phyloP scores from a whole-genome alignment of 2,329 filamentous ascomycete species.

The Pseudogymnoascus sp. region DNA sequence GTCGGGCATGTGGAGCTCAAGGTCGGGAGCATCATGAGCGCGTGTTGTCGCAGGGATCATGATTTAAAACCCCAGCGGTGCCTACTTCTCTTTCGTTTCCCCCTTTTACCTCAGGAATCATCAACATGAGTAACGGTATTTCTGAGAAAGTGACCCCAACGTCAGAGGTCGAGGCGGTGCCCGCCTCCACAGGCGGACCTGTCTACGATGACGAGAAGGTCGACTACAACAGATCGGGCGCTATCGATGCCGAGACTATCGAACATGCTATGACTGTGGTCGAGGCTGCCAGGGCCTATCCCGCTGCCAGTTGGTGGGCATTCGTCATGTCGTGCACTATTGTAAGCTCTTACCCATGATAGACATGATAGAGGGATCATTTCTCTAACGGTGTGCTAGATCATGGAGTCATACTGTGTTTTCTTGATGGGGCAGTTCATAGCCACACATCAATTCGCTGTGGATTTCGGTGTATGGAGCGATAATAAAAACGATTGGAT shows the following conservation, averaged over 20 bases:
- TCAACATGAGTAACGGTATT: conserved; percentile 16
- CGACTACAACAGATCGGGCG: conserved; percentile 23
- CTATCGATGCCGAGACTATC: conserved; percentile 15
- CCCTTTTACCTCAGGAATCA: conserved; percentile 20
- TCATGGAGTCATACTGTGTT: conserved; percentile 43
- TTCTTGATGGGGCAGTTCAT: conserved; percentile 55
- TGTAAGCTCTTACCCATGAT: conserved; percentile 23
- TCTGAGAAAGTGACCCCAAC: conserved; percentile 13
- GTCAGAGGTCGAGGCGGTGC: conserved; percentile 16
- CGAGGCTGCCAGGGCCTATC: conserved; percentile 43
- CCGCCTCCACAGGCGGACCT: conserved; percentile 13
- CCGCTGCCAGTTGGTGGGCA: conserved; percentile 46
- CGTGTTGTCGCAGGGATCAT: conserved; percentile 25
- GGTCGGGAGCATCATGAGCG: background rate
- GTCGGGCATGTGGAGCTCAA: too few species aligned
- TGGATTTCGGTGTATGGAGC: conserved; percentile 38
- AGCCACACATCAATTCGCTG: conserved; percentile 39
- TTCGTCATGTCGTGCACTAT: conserved; percentile 49
- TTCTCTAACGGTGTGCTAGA: conserved; percentile 11
- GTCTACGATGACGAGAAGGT: background rate
- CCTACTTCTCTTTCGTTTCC: conserved; percentile 24
- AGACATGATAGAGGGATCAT: conserved; percentile 10
- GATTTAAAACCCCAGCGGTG: conserved; percentile 26
- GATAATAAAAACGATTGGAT: conserved; percentile 23
- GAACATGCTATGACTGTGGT: conserved; percentile 44